Conservation (phyloP, 176 grass and related monocot species). For the Eragrostis curvula region DNA sequence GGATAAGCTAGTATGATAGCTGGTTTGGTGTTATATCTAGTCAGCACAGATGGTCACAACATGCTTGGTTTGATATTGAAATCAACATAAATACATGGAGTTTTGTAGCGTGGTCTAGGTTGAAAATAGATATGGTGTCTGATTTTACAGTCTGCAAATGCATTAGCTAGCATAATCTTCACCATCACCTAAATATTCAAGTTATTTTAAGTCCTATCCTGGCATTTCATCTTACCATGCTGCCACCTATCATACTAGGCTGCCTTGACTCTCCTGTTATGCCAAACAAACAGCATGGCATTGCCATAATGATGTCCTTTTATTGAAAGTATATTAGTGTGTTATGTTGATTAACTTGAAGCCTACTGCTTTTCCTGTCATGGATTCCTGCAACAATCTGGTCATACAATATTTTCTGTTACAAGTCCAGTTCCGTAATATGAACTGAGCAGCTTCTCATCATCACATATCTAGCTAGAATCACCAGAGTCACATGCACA, state of each 20-base stretch:
- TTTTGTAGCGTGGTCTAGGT: not conserved
- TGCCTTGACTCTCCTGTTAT: not conserved
- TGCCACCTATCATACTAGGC: not conserved
- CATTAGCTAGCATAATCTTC: slow-evolving; percentile 19
- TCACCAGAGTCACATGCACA: not conserved
- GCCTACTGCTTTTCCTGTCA: not conserved
- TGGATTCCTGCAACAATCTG: not conserved
- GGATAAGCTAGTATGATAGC: not conserved
- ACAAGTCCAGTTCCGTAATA: slow-evolving; percentile 12
- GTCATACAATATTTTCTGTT: slow-evolving; percentile 1
- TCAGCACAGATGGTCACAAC: not conserved
- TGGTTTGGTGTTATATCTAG: slow-evolving; percentile 19
- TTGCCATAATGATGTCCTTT: not conserved
- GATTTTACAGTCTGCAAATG: not conserved
- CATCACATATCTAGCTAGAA: not conserved
- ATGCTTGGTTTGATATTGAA: not conserved
- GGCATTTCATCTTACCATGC: not conserved
- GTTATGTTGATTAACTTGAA: slow-evolving; percentile 31
- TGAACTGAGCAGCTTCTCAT: slow-evolving; percentile 16
- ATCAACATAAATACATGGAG: slow-evolving; percentile 3
- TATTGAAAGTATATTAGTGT: not conserved
- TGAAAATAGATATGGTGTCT: not conserved
- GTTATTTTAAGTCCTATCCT: not conserved
- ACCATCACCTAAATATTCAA: not conserved
- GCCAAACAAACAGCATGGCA: not conserved